phyloP scores from a whole-genome alignment of 1,284 basidiomycete species.

The Sanghuangporus weigelae region DNA sequence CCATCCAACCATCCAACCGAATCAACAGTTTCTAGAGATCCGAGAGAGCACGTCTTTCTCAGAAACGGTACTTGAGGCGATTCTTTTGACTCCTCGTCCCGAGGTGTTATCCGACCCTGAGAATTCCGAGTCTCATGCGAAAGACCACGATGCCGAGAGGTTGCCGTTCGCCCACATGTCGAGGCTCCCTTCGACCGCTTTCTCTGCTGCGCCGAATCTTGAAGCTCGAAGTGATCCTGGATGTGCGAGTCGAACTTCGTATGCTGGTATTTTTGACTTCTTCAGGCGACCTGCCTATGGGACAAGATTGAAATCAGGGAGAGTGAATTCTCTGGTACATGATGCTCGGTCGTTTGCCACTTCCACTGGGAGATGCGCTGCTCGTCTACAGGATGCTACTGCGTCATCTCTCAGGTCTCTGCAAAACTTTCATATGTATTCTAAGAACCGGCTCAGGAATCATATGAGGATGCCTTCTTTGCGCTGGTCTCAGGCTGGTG shows the following conservation, averaged over 20 bases:
- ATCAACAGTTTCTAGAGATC: not conserved
- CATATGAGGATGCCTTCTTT: not conserved
- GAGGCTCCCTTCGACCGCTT: constrained; percentile 6
- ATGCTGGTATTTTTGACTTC: not conserved
- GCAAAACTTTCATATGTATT: not conserved
- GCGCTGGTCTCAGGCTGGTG: not conserved
- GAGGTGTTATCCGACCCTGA: not conserved
- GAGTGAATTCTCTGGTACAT: not conserved
- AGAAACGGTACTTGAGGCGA: not conserved
- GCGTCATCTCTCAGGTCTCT: not conserved
- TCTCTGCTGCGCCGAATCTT: not conserved
- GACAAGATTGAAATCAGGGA: not conserved
- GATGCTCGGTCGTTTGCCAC: too few relatives aligned
- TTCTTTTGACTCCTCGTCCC: constrained; percentile 10
- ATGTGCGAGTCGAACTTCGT: not conserved
- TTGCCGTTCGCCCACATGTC: not conserved
- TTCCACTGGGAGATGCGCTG: too few relatives aligned
- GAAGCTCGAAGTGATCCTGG: not conserved
- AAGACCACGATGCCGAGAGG: too few relatives aligned
- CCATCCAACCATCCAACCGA: too few relatives aligned
- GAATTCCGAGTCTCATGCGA: not conserved
- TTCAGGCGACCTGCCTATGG: not conserved
- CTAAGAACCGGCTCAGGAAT: not conserved
- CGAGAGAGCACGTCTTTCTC: not conserved
- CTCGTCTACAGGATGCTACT: not conserved